A percentile compares a stretch with the other conserved stretches of the same genome.
Evolutionary conservation across 2,329 filamentous ascomycete genomes (phyloP).

Genomic region (Beauveria caledonica): DNA sequence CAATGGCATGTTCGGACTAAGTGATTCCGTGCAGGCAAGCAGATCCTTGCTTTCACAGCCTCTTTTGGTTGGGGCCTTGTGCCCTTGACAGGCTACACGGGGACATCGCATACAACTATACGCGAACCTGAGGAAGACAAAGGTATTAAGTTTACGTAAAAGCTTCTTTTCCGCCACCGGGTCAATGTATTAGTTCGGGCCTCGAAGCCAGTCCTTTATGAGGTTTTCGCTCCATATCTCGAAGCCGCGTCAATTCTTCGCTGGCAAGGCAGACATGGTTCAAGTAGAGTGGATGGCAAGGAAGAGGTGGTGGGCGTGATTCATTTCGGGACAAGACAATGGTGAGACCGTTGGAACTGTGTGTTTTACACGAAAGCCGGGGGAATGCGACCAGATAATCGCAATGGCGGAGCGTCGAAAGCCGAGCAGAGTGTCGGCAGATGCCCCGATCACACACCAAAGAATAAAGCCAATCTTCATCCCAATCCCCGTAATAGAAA

Average conservation of each 20-base stretch:
- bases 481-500: too few species aligned
- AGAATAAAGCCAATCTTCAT: too few species aligned
- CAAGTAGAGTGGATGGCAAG: too few species aligned
- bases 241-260: too few species aligned
- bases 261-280: neutral
- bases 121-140: too few species aligned
- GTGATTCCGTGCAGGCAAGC: too few species aligned
- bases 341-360: neutral
- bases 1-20: neutral
- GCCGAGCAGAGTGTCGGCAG: too few species aligned
- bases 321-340: neutral
- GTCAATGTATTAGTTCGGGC: constrained; percentile 5
- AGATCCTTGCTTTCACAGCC: neutral
- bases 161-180: constrained; percentile 18
- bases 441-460: too few species aligned
- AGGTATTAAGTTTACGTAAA: constrained; percentile 9
- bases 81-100: too few species aligned
- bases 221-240: neutral
- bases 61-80: too few species aligned
- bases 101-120: too few species aligned
- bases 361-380: neutral
- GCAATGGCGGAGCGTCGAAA: too few species aligned
- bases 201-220: neutral
- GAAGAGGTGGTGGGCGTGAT: neutral
- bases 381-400: neutral